phyloP scores from a whole-genome alignment of 768 basidiomycete species.

The Plicaturopsis crispa region DNA sequence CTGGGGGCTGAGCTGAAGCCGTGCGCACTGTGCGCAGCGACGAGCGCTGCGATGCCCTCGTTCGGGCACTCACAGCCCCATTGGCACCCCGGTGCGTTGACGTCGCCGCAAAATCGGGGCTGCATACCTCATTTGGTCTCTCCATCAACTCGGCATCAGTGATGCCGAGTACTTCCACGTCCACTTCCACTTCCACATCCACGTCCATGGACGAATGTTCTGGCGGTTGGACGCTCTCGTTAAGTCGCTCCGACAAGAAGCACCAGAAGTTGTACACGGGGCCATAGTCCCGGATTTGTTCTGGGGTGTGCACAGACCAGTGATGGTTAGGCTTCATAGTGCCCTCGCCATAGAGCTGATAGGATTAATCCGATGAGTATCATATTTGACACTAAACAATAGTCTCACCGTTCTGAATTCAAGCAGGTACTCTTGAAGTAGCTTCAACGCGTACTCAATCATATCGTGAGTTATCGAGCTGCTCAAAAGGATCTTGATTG shows the following conservation, averaged over 20 bases:
- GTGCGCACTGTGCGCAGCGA: no score
- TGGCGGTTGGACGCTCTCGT: no score
- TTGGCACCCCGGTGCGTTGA: no score
- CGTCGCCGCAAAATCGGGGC: no score
- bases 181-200: no score
- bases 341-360: slow-evolving; percentile 16
- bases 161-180: no score
- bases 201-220: no score
- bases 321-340: slow-evolving; percentile 23
- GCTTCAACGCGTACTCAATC: slow-evolving; percentile 1
- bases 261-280: slow-evolving; percentile 23
- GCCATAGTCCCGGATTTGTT: slow-evolving; percentile 16
- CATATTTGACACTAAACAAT: neutral
- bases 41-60: no score
- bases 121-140: no score
- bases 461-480: neutral
- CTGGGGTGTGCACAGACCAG: slow-evolving; percentile 17
- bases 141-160: no score
- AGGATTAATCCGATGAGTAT: neutral
- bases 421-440: slow-evolving; percentile 8
- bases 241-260: slow-evolving; percentile 19
- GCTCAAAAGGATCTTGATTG: slow-evolving; percentile 9
- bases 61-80: no score
- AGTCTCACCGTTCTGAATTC: slow-evolving; percentile 4
- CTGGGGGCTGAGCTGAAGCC: no score